A percentile compares a stretch with the other conserved stretches of the same genome.
These are phyloP conservation scores for Colletotrichum chlorophyti DNA, from an alignment of 2,329 filamentous ascomycete genomes.

Conservation along the genomic window DNA sequence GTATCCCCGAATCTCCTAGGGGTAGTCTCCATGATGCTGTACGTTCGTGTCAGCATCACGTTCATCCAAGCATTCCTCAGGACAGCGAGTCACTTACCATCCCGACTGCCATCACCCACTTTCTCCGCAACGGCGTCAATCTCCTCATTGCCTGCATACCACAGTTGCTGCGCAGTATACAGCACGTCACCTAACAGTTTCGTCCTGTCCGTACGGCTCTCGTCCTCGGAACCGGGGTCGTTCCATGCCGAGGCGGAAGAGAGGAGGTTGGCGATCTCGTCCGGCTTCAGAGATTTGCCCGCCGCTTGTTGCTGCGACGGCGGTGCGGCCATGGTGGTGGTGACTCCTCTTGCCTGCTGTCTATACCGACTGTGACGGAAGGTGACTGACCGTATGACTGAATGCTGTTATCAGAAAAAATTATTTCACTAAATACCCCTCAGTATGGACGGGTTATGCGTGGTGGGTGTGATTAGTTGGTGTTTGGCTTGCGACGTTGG, in stretches of 20 bases:
- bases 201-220: constrained; percentile 8
- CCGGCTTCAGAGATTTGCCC: constrained; percentile 1
- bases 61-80: neutral
- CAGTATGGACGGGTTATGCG: no score
- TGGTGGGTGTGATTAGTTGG: neutral
- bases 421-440: no score
- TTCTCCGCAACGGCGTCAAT: constrained; percentile 57
- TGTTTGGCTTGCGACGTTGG: no score
- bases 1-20: constrained; percentile 62
- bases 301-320: constrained; percentile 2
- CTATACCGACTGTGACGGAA: no score
- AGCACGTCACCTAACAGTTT: constrained; percentile 40
- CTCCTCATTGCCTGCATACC: constrained; percentile 45
- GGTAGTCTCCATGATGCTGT: constrained; percentile 63
- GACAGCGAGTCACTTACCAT: constrained; percentile 51
- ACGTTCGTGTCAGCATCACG: constrained; percentile 25
- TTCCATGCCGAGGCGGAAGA: constrained; percentile 12
- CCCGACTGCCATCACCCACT: constrained; percentile 61
- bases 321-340: constrained; percentile 1
- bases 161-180: constrained; percentile 45
- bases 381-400: no score
- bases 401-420: neutral
- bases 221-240: constrained; percentile 7
- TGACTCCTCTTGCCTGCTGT: neutral
- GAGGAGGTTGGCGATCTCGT: constrained; percentile 11